Conservation (phyloP, 345 rosid species). For the Kandelia obovata region DNA sequence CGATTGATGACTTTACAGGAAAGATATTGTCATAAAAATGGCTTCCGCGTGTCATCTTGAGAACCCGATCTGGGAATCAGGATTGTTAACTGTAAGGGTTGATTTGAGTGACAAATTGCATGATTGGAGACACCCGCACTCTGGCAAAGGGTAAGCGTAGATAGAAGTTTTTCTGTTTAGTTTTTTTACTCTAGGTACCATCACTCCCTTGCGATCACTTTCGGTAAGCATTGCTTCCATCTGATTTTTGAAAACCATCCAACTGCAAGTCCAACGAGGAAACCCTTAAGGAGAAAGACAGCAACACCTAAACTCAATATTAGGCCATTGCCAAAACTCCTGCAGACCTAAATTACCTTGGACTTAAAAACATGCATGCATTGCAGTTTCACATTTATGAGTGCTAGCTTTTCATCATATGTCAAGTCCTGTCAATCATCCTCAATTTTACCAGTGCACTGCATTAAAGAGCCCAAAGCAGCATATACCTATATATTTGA, state of each 20-base stretch:
- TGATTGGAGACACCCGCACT: conserved; percentile 68
- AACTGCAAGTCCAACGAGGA: conserved; percentile 46
- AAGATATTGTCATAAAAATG: not conserved
- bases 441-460: no score
- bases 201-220: conserved; percentile 78
- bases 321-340: not conserved
- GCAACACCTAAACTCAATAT: not conserved
- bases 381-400: not conserved
- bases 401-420: not conserved
- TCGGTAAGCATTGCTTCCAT: conserved; percentile 70
- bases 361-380: not conserved
- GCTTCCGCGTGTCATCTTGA: conserved; percentile 12
- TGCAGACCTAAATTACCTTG: no score
- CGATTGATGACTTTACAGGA: conserved; percentile 10
- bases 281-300: not conserved
- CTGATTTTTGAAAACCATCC: conserved; percentile 63
- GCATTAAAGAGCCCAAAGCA: no score
- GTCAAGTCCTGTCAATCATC: not conserved
- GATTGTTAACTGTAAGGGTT: conserved; percentile 18
- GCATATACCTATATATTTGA: no score
- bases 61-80: conserved; percentile 8
- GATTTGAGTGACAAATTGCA: conserved; percentile 40
- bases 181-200: conserved; percentile 74
- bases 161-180: conserved; percentile 83
- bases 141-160: conserved; percentile 83